Base-by-base conservation (phyloP, 225 moss, liverwort and hornwort species). In the Thuidium tamariscinum region DNA sequence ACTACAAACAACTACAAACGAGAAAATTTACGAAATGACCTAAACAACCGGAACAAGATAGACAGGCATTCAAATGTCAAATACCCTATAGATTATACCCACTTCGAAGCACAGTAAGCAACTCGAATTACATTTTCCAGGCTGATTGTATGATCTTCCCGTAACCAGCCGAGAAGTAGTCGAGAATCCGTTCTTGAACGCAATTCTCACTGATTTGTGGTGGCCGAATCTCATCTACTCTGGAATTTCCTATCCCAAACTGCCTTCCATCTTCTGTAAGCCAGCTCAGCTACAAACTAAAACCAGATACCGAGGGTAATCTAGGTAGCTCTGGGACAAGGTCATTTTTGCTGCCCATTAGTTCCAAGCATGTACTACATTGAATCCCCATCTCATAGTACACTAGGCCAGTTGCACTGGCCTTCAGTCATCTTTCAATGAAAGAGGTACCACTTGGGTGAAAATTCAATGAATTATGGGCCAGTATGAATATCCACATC, bases 231-330 rank as follows among this genome's bases (percentile, higher is more conserved):
- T 67, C 79, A 17, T 83, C 5, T 51, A 41, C 73, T 67, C 65
- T 5, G 41, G 56, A 44, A 23, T 48, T 74, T 68, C 29, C 69
- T 37, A 87, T 66, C 82, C 74, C 86, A 52, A 87, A 86, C 75
- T 88, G 88, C 82, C 81, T 83, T 60, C 15, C 77, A 82, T 36
- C 87, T 88, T 66, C 72, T 49, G 22, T 79, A 71, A 89, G 76
- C 62, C 80, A 83, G 83, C 86, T 87, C 87, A 66, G 84, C 85
- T 88, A 91, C 69, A 78, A 89, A 90, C 91, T 80, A 86, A 90
- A 83, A 85, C 88, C 86, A 54, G 76, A 88, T 87, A 92, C 88
- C 86, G 78, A 91, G 89, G 91, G 81, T 74, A 86, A 82, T 73
- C 82, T 84, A 89, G 88, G 83, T 86, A 86, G 74, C 30, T 82